Base-by-base conservation (phyloP, 1,284 basidiomycete genomes). In the Trichosporon faecale region DNA sequence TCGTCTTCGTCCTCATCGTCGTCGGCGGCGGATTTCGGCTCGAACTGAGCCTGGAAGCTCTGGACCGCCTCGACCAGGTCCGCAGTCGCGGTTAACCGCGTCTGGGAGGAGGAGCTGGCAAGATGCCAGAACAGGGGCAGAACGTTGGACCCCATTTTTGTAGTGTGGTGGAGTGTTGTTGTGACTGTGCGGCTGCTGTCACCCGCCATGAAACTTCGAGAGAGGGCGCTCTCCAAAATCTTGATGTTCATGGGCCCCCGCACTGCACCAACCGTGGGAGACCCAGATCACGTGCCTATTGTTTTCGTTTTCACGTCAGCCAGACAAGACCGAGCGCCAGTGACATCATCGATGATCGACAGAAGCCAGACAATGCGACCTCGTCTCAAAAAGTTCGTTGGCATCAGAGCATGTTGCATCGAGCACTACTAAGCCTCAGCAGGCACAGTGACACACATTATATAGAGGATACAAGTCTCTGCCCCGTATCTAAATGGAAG, bases 111-210 rank as follows among this genome's bases (percentile, higher is more conserved):
- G 3, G 88, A 86, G 2, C 92, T 93, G n/a, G 95, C 94, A 64
- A 98, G 86, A 81, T 94, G 87, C 95, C 95, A 98, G 87, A 95
- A 98, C 64, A 97, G 88, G 44, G 93, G 91, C 67, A 98, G 88
- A 60, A 84, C 80, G 76, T 84, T 84, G 35, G 81, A 79, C n/a
- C 81, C 73, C 79, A 71, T 73, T 35, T 23, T 63, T 57, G 61
- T 33, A 35, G 65, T 64, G 60, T 35, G 40, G 14, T 31, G 35
- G 60, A 12, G 35, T 37, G 29, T 31, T 46, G n/a, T 60, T 66
- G 64, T 40, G 52, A 61, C 57, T 11, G 23, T 31, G 11, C 29
- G 14, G 18, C 12, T 14, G 29, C 21, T 27, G 6, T 18, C 27
- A 14, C 27, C 23, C 57, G 23, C 57, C 27, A 33, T 29, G 57